Conservation (phyloP, 2,329 filamentous ascomycete genomes). For the Colletotrichum limetticola region DNA sequence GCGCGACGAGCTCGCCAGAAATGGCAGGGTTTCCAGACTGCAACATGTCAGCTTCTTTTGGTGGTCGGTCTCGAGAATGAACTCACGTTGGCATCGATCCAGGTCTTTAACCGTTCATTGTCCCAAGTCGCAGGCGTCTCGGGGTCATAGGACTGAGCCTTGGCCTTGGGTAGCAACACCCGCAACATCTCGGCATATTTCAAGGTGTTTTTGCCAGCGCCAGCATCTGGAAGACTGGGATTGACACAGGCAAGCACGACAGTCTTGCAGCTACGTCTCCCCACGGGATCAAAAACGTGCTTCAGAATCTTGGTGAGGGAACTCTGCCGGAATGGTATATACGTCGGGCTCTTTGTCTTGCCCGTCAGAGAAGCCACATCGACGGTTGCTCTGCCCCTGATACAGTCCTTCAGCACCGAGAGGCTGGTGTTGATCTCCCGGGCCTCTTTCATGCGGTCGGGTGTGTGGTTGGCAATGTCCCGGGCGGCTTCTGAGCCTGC, state of each 20-base stretch:
- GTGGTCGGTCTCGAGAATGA: background rate
- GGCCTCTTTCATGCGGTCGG: constrained; percentile 57
- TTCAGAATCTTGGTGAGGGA: constrained; percentile 59
- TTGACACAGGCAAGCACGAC: constrained; percentile 60
- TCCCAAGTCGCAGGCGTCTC: constrained; percentile 51
- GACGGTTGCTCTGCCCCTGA: constrained; percentile 53
- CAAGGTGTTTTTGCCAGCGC: constrained; percentile 59
- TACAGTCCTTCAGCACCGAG: constrained; percentile 63
- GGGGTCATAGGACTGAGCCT: constrained; percentile 39
- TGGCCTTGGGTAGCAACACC: constrained; percentile 46
- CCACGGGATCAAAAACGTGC: constrained; percentile 58
- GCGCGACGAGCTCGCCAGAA: constrained; percentile 47
- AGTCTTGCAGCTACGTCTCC: constrained; percentile 52
- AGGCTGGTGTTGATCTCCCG: constrained; percentile 60
- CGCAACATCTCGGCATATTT: constrained; percentile 60
- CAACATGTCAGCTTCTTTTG: background rate
- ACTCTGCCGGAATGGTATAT: constrained; percentile 59
- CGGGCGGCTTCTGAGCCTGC: constrained; percentile 61
- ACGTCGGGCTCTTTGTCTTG: constrained; percentile 44
- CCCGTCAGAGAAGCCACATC: constrained; percentile 40
- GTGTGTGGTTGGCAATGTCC: constrained; percentile 51
- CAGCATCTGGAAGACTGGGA: constrained; percentile 55
- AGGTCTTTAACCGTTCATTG: constrained; percentile 49
- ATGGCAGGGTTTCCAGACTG: constrained; percentile 53
- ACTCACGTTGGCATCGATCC: constrained; percentile 54